Base-by-base conservation (phyloP, 2,329 filamentous ascomycete species). In the Microdochium trichocladiopsis region DNA sequence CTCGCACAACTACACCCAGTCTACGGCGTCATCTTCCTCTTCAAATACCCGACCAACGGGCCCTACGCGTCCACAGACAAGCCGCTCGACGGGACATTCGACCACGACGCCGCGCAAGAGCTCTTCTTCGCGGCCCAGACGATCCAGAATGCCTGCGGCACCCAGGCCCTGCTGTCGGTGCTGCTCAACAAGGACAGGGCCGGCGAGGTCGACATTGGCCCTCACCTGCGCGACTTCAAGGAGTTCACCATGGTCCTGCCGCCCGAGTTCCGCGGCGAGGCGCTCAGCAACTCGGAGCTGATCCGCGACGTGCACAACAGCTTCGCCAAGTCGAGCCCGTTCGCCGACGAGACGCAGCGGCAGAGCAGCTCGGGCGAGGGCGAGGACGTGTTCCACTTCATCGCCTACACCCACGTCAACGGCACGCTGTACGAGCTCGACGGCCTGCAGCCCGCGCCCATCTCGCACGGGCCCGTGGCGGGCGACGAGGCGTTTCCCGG, bases 71-170 rank as follows among this genome's bases (percentile, higher is more conserved):
- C 69, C 55, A 72, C 78, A 43, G 77, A 82, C 52, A 79, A 79
- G 47, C 91, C 92, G 0, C 80, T 84, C 58, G 92, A 97, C 68
- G 94, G 94, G 55, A 77, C 74, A 31, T 96, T 90, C 69, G 91
- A 96, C 72, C 76, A 83, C 60, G 78, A 76, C 16, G 90, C 90
- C 14, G 76, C 87, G 18, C 84, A 90, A 56, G 78, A 80, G 56
- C 79, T 96, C 62, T 99, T 96, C 79, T 99, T 99, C 71, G 94
- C 94, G 3, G 85, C 87, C 25, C 94, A 99, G 74, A 97, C 93
- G 3, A 99, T 99, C 67, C 93, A 97, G 71, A 99, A 99, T 71
- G 94, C 94, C 8, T 99, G 94, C 72, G 94, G 92, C 47, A 99
- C 94, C 16, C 94, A 99, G 70, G 94, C 94, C 3, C 82, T 99